Evolutionary conservation across 139 green algal species (phyloP).

Genomic region (Diplosphaera chodatii): DNA sequence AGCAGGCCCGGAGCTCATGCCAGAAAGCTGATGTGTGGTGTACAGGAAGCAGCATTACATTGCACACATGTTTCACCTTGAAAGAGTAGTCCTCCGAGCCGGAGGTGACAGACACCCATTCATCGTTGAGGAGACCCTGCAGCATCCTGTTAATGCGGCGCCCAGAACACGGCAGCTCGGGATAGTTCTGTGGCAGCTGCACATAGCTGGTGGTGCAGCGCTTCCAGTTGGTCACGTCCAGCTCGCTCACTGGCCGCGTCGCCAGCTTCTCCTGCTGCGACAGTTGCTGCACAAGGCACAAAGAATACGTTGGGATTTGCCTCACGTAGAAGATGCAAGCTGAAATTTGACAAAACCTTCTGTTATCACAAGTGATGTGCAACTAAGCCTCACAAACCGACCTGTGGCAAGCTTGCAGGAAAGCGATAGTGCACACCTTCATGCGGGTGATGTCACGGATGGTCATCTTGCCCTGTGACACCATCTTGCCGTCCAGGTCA

Average conservation of each 20-base stretch:
- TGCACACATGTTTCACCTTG: no score
- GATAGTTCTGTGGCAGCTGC: conserved; percentile 78
- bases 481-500: conserved; percentile 29
- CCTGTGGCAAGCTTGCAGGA: no score
- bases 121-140: conserved; percentile 78
- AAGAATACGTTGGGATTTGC: no score
- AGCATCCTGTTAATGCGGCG: conserved; percentile 30
- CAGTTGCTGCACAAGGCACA: background rate
- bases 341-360: no score
- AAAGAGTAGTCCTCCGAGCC: conserved; percentile 88
- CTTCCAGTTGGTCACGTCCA: conserved; percentile 70
- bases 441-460: conserved; percentile 10
- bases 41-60: no score
- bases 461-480: conserved; percentile 10
- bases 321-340: no score
- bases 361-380: no score
- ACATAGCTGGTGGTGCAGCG: conserved; percentile 85
- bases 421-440: no score
- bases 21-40: no score
- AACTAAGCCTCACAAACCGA: no score
- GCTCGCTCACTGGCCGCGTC: conserved; percentile 84
- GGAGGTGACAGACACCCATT: conserved; percentile 91
- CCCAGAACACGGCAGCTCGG: conserved; percentile 42
- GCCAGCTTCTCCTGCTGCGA: conserved; percentile 68
- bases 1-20: no score